Evolutionary conservation across 768 basidiomycete genomes (phyloP).

Genomic region (Ramaria rubella): DNA sequence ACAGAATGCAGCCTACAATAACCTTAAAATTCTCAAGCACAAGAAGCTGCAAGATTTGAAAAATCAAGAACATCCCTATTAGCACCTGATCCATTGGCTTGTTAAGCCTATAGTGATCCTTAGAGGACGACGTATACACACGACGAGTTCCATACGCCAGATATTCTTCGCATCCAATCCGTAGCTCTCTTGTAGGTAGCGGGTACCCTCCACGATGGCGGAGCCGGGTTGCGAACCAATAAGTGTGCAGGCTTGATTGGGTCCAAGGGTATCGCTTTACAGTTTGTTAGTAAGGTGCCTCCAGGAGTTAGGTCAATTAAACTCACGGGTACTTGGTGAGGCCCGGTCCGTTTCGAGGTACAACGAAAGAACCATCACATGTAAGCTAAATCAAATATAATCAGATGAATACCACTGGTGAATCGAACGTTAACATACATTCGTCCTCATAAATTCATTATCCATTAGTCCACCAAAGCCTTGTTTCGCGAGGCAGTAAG

Average conservation of each 20-base stretch:
- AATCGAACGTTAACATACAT: conserved; percentile 36
- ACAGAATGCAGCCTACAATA: conserved; percentile 16
- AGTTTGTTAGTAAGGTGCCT: conserved; percentile 16
- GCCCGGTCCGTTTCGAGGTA: conserved; percentile 57
- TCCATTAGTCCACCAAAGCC: conserved; percentile 75
- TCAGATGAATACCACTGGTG: conserved; percentile 7
- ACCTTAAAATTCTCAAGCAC: conserved; percentile 62
- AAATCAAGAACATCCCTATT: conserved; percentile 61
- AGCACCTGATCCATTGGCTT: conserved; percentile 33
- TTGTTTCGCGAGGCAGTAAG: conserved; percentile 19
- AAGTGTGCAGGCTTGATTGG: conserved; percentile 13
- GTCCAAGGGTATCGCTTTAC: conserved; percentile 44
- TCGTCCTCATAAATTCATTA: conserved; percentile 75
- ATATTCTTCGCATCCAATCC: conserved; percentile 43
- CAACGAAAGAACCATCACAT: conserved; percentile 59
- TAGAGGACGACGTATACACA: background rate
- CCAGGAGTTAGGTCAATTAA: conserved; percentile 16
- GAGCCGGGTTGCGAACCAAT: background rate
- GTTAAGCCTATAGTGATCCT: background rate
- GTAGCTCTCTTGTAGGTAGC: conserved; percentile 56
- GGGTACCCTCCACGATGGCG: background rate
- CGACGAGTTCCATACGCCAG: conserved; percentile 64
- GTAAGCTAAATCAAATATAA: conserved; percentile 34
- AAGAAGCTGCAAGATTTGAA: conserved; percentile 62
- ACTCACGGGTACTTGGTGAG: conserved; percentile 57